Evolutionary conservation across 2,329 filamentous ascomycete species (phyloP).

Genomic region (Phialemonium atrogriseum): DNA sequence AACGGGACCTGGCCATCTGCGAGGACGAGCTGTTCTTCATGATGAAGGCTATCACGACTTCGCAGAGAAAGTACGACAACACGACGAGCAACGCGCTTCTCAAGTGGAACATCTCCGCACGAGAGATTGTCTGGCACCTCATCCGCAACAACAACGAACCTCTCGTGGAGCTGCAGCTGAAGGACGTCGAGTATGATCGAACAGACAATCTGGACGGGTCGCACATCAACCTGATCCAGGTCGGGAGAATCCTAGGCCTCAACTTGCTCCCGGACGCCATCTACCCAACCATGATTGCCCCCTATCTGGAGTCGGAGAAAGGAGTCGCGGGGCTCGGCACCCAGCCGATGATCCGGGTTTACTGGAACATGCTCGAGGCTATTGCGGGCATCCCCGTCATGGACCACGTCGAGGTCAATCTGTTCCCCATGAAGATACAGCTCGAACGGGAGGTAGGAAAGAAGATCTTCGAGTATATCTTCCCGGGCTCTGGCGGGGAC

Average conservation of each 20-base stretch:
- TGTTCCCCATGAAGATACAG: slow-evolving; percentile 90
- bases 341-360: slow-evolving; percentile 82
- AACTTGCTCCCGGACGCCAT: slow-evolving; percentile 86
- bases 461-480: slow-evolving; percentile 93
- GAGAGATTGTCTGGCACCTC: slow-evolving; percentile 95
- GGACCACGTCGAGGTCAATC: slow-evolving; percentile 90
- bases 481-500: slow-evolving; percentile 69
- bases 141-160: slow-evolving; percentile 81
- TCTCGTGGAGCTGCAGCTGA: slow-evolving; percentile 85
- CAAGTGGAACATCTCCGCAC: slow-evolving; percentile 87
- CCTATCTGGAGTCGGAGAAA: slow-evolving; percentile 66
- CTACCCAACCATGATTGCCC: slow-evolving; percentile 92
- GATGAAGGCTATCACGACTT: slow-evolving; percentile 98
- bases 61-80: slow-evolving; percentile 76
- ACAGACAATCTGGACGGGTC: slow-evolving; percentile 97
- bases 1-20: slow-evolving; percentile 78
- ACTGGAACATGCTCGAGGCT: slow-evolving; percentile 97
- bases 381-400: slow-evolving; percentile 96
- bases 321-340: slow-evolving; percentile 46
- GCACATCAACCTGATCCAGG: slow-evolving; percentile 84
- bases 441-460: slow-evolving; percentile 88
- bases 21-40: slow-evolving; percentile 99
- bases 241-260: slow-evolving; percentile 78
- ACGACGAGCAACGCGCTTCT: slow-evolving; percentile 69
- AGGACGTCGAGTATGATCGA: slow-evolving; percentile 85